Evolutionary conservation across 2,329 filamentous ascomycete genomes (phyloP).

Genomic region (Graphiopsis chlorocephala): DNA sequence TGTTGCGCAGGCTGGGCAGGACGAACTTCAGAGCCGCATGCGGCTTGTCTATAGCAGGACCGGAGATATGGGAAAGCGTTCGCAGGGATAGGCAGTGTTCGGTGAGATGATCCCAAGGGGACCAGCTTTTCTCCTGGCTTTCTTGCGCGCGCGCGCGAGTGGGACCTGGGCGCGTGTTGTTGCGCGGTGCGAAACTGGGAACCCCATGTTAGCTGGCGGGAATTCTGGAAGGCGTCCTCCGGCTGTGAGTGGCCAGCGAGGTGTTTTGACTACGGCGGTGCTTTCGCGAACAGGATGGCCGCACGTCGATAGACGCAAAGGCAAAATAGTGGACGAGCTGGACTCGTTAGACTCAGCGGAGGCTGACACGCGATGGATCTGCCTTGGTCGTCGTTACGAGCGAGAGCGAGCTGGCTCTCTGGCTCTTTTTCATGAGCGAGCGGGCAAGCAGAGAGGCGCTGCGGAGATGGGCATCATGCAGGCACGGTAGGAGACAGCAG

Average conservation of each 20-base stretch:
- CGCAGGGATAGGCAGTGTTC: constrained; percentile 1
- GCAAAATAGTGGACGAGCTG: constrained; percentile 8
- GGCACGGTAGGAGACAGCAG: not conserved
- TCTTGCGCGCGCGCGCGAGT: not conserved
- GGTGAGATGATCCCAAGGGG: not conserved
- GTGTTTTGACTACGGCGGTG: constrained; percentile 7
- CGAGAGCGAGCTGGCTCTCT: not conserved
- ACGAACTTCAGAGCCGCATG: constrained; percentile 13
- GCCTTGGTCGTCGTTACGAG: not conserved
- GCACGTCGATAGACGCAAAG: constrained; percentile 5
- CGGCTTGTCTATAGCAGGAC: constrained; percentile 1
- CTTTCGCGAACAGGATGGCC: constrained; percentile 9
- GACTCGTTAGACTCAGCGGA: not conserved
- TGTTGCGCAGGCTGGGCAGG: not conserved
- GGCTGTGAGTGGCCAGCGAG: constrained; percentile 7
- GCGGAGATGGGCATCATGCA: constrained; percentile 11
- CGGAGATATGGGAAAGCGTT: not conserved
- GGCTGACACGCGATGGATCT: not conserved
- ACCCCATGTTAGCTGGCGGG: constrained; percentile 6
- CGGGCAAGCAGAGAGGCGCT: not conserved
- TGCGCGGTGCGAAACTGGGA: constrained; percentile 1
- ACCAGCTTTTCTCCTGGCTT: not conserved
- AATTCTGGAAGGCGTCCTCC: constrained; percentile 2
- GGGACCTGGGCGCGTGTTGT: not conserved
- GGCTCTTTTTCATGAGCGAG: not conserved